These are phyloP conservation scores for Epichloe sibirici DNA, from an alignment of 2,329 filamentous ascomycete genomes.

Conservation along the genomic window DNA sequence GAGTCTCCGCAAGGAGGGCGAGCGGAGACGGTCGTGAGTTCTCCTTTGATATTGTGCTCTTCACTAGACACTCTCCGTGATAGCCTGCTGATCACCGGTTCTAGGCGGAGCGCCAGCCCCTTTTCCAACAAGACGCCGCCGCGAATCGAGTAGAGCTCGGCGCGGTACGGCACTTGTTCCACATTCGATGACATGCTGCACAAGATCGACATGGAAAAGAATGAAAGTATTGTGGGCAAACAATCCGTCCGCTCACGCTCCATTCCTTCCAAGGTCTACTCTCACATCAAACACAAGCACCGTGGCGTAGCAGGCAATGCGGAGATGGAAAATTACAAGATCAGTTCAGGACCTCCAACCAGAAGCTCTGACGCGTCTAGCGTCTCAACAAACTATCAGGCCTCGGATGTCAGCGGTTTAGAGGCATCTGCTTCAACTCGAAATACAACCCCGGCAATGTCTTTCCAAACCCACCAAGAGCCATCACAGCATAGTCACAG, in stretches of 20 bases:
- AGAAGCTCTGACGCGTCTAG: neutral
- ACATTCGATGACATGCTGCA: constrained; percentile 16
- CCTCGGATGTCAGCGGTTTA: neutral
- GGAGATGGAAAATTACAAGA: neutral
- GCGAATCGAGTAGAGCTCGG: constrained; percentile 29
- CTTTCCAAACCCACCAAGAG: neutral
- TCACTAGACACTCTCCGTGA: neutral
- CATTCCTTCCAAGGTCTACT: neutral
- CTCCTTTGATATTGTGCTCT: neutral
- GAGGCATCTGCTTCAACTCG: neutral
- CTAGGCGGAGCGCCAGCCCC: constrained; percentile 26
- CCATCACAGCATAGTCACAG: neutral
- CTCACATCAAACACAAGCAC: neutral
- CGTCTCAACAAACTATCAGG: neutral
- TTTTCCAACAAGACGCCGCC: constrained; percentile 27
- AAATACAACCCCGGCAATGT: neutral
- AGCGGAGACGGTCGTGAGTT: constrained; percentile 68
- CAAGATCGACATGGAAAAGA: constrained; percentile 6
- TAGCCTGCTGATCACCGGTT: neutral
- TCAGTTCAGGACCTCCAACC: neutral
- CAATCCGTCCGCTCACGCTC: neutral
- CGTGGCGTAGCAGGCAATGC: neutral
- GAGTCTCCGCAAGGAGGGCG: constrained; percentile 72
- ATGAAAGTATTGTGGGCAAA: neutral
- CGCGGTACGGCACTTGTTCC: constrained; percentile 19